These are phyloP conservation scores for Microsporum audouinii DNA, from an alignment of 2,329 filamentous ascomycete species.

Conservation along the genomic window DNA sequence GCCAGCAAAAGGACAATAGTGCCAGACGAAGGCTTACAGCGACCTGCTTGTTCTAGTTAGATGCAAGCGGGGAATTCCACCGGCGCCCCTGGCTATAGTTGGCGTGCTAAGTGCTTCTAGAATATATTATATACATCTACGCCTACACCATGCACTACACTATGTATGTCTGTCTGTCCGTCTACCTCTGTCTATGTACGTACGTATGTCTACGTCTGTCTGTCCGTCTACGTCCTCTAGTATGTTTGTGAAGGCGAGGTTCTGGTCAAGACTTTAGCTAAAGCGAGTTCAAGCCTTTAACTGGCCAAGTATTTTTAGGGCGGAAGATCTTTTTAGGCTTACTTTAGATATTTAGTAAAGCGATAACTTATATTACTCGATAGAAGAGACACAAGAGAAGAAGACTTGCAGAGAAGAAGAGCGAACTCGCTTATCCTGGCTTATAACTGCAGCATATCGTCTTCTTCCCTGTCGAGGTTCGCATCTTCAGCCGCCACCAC, in stretches of 20 bases:
- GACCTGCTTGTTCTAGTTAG: slow-evolving; percentile 12
- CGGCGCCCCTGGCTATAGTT: too few relatives aligned
- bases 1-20: too few relatives aligned
- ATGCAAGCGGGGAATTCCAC: background rate
- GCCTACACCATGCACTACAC: too few relatives aligned
- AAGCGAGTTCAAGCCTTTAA: background rate
- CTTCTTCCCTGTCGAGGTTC: background rate
- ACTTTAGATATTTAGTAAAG: background rate
- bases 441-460: background rate
- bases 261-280: background rate
- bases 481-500: background rate
- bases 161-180: too few relatives aligned
- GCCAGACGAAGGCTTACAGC: background rate
- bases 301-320: background rate
- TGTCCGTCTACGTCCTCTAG: too few relatives aligned
- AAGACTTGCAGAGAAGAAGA: background rate
- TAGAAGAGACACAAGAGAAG: background rate
- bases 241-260: background rate
- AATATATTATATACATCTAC: too few relatives aligned
- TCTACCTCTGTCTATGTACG: too few relatives aligned
- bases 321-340: background rate
- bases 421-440: background rate
- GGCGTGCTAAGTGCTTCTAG: too few relatives aligned
- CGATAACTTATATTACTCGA: background rate
- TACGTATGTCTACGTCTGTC: too few relatives aligned